These are phyloP conservation scores for Penicillium robsamsonii DNA, from an alignment of 495 filamentous ascomycete species.

Conservation along the genomic window DNA sequence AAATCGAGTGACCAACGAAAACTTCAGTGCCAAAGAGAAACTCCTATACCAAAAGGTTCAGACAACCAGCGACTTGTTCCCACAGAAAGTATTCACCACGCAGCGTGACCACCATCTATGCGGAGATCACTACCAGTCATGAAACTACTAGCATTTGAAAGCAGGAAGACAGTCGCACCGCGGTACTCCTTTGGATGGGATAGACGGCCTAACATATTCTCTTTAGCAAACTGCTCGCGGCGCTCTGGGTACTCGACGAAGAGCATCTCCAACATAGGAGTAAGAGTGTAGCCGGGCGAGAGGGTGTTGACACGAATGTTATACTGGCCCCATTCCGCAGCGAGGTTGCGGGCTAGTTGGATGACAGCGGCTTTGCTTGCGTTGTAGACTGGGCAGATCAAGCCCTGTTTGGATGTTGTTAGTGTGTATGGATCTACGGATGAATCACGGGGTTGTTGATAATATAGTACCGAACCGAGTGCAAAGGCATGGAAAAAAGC, in stretches of 20 bases:
- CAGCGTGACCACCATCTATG: constrained; percentile 38
- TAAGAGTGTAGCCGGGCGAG: constrained; percentile 49
- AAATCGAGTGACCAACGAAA: no score
- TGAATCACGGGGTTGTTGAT: no score
- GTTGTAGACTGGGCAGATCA: constrained; percentile 66
- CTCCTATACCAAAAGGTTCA: not conserved
- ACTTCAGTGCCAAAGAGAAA: not conserved
- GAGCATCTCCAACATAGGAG: constrained; percentile 38
- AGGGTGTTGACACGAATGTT: constrained; percentile 41
- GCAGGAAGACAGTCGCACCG: constrained; percentile 42
- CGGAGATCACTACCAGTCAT: constrained; percentile 42
- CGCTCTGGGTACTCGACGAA: constrained; percentile 59
- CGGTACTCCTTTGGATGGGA: constrained; percentile 42
- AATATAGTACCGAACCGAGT: no score
- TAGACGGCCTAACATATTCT: constrained; percentile 39
- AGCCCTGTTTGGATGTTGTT: constrained; percentile 37
- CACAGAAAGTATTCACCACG: not conserved
- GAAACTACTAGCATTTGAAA: constrained; percentile 41
- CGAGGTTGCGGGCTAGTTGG: constrained; percentile 61
- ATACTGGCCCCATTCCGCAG: constrained; percentile 59
- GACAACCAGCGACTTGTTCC: no score
- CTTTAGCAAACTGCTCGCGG: constrained; percentile 37
- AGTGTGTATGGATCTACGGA: not conserved
- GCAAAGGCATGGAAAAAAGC: no score
- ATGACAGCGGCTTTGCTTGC: constrained; percentile 64